Conservation (phyloP, 1,284 basidiomycete species). For the Microstroma glucosiphilum region DNA sequence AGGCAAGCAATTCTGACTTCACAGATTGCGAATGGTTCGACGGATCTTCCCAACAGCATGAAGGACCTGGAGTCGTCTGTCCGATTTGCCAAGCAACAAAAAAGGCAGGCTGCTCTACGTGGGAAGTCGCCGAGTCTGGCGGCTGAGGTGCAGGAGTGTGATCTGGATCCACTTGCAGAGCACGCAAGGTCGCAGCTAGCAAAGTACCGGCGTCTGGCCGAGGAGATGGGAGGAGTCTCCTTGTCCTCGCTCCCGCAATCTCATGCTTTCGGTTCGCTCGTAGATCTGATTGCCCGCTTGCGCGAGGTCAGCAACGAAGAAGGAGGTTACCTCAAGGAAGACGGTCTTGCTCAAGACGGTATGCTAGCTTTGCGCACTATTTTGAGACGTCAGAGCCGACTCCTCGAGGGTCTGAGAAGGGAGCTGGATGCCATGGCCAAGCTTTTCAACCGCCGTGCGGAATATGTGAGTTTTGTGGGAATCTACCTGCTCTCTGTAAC, state of each 20-base stretch:
- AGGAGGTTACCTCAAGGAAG: slow-evolving; percentile 19
- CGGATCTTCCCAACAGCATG: slow-evolving; percentile 30
- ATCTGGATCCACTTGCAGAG: slow-evolving; percentile 14
- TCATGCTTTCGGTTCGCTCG: slow-evolving; percentile 15
- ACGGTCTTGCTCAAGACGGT: slow-evolving; percentile 17
- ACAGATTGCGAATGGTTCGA: slow-evolving; percentile 30
- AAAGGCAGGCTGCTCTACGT: background rate
- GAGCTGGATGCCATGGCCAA: slow-evolving; percentile 21
- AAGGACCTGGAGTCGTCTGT: slow-evolving; percentile 30
- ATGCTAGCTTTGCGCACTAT: slow-evolving; percentile 18
- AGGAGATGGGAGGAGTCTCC: slow-evolving; percentile 22
- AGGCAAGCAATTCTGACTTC: slow-evolving; percentile 41
- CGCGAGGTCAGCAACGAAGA: slow-evolving; percentile 20
- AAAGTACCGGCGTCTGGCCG: slow-evolving; percentile 36
- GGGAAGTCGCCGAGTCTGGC: background rate
- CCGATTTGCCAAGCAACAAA: slow-evolving; percentile 10
- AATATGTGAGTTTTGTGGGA: slow-evolving; percentile 15
- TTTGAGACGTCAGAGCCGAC: slow-evolving; percentile 22
- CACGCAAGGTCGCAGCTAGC: slow-evolving; percentile 30
- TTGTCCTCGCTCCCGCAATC: slow-evolving; percentile 6
- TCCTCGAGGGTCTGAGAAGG: slow-evolving; percentile 25
- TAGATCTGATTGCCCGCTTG: slow-evolving; percentile 17
- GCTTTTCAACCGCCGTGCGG: slow-evolving; percentile 36
- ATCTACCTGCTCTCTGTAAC: no score
- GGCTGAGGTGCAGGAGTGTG: slow-evolving; percentile 7